These are phyloP conservation scores for Alternaria ventricosa DNA, from an alignment of 2,329 filamentous ascomycete species.

Conservation along the genomic window DNA sequence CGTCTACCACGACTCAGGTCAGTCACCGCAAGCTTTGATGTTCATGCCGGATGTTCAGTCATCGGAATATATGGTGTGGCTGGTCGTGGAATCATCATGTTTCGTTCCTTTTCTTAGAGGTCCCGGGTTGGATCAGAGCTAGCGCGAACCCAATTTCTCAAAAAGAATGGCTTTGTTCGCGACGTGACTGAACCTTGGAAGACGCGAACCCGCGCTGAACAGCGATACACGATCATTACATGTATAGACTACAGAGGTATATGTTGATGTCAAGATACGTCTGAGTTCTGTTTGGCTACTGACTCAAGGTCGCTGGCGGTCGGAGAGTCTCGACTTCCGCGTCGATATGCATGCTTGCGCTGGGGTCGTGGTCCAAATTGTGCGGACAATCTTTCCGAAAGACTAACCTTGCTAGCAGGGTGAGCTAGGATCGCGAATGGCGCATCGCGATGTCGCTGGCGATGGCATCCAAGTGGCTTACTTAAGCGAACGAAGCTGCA, in stretches of 20 bases:
- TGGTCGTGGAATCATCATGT: background rate
- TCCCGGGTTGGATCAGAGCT: background rate
- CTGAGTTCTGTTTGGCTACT: background rate
- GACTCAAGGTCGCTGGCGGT: background rate
- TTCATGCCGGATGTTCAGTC: background rate
- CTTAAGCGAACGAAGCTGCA: constrained; percentile 2
- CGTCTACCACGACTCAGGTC: constrained; percentile 2
- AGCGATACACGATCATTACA: background rate
- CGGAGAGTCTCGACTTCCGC: background rate
- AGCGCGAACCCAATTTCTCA: constrained; percentile 6
- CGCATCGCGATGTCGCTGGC: constrained; percentile 2
- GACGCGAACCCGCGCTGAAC: background rate
- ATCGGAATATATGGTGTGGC: background rate
- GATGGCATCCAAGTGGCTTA: background rate
- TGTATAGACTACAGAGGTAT: background rate
- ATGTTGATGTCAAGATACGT: background rate
- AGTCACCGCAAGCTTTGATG: background rate
- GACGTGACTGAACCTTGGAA: background rate
- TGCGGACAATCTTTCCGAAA: background rate
- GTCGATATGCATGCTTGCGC: background rate
- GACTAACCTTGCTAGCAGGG: background rate
- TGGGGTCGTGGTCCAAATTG: background rate
- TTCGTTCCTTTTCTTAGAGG: background rate
- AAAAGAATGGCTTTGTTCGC: constrained; percentile 2
- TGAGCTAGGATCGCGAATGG: background rate